Percentiles rank a stretch among this genome's conserved stretches.
phyloP scores from a whole-genome alignment of 176 grass and related monocot genomes.

The Carex pumila region DNA sequence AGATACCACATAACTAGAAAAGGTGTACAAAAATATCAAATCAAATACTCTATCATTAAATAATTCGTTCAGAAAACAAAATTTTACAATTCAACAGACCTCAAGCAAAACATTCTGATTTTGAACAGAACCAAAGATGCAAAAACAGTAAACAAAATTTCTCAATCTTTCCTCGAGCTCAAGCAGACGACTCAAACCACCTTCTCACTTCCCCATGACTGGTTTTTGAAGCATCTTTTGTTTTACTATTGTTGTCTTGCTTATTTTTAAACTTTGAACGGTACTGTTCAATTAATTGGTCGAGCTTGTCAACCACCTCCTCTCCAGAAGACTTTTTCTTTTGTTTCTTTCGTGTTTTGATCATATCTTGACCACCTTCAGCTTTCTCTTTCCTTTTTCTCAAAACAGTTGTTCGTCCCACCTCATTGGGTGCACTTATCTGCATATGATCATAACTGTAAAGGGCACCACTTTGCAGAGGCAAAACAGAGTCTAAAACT shows the following conservation, averaged over 20 bases:
- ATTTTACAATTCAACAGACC: not conserved
- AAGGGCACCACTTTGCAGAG: not conserved
- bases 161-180: not conserved
- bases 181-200: conserved; percentile 22
- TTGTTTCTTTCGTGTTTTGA: not conserved
- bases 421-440: conserved; percentile 17
- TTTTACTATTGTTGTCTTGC: conserved; percentile 21
- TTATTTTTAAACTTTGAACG: conserved; percentile 60
- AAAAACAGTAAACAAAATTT: not conserved
- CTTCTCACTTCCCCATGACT: conserved; percentile 15
- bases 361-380: not conserved
- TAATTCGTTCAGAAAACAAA: not conserved
- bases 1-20: too few relatives aligned
- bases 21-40: too few relatives aligned
- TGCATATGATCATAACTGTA: conserved; percentile 22
- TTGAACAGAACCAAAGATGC: not conserved
- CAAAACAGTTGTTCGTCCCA: not conserved
- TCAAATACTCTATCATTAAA: not conserved
- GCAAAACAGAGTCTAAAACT: not conserved
- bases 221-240: conserved; percentile 28
- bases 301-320: conserved; percentile 58
- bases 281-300: conserved; percentile 53
- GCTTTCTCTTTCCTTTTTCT: conserved; percentile 40
- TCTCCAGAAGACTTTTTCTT: conserved; percentile 28
- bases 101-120: not conserved